Percentiles rank a stretch among this genome's conserved stretches.
phyloP scores from a whole-genome alignment of 2,329 filamentous ascomycete species.

The Ophiocordyceps robertsii region DNA sequence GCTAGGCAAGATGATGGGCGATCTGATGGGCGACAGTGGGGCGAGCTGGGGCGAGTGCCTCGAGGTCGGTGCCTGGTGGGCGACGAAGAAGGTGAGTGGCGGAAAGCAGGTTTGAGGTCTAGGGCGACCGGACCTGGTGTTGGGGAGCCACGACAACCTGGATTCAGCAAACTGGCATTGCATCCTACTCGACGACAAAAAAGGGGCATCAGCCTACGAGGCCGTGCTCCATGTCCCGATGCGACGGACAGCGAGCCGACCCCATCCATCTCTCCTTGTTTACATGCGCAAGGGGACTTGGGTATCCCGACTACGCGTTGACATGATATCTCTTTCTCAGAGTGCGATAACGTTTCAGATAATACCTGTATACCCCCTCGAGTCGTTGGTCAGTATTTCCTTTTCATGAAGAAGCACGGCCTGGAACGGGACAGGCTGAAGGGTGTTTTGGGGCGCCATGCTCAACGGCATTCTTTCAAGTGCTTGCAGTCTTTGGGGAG shows the following conservation, averaged over 20 bases:
- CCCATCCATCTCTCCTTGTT: neutral
- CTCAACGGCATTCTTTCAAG: neutral
- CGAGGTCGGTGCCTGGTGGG: conserved; percentile 78
- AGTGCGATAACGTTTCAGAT: conserved; percentile 80
- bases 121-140: too few relatives aligned
- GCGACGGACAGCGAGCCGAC: neutral
- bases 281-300: neutral
- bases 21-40: conserved; percentile 66
- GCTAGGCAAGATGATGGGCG: conserved; percentile 76
- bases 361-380: conserved; percentile 47
- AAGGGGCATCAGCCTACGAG: too few relatives aligned
- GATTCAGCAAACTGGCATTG: too few relatives aligned
- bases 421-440: neutral
- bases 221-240: too few relatives aligned
- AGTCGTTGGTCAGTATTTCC: conserved; percentile 2
- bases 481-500: neutral
- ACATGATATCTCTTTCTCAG: conserved; percentile 67
- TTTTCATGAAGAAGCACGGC: neutral
- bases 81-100: conserved; percentile 45
- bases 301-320: conserved; percentile 15
- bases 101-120: neutral
- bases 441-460: neutral
- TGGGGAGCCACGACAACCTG: too few relatives aligned
- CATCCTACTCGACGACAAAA: too few relatives aligned
- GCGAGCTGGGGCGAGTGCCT: conserved; percentile 77